Evolutionary conservation across 2,329 filamentous ascomycete species (phyloP).

Genomic region (Rutstroemia sp.): DNA sequence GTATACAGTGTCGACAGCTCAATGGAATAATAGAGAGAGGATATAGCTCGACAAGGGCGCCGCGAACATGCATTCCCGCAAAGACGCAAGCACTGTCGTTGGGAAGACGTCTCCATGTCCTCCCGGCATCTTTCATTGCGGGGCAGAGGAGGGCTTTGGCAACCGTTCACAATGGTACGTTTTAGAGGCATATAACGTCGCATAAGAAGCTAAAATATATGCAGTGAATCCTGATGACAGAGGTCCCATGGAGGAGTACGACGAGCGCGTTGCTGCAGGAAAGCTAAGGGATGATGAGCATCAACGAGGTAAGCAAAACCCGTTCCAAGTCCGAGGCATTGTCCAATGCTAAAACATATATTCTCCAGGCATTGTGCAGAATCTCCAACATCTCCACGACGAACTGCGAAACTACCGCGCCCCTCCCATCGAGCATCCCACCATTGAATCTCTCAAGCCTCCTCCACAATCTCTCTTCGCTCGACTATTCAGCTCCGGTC

Average conservation of each 20-base stretch:
- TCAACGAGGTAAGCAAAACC: slow-evolving; percentile 61
- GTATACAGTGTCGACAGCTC: neutral
- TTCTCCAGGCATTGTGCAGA: slow-evolving; percentile 70
- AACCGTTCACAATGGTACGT: slow-evolving; percentile 25
- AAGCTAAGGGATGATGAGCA: slow-evolving; percentile 79
- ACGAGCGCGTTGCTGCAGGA: slow-evolving; percentile 67
- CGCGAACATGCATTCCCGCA: neutral
- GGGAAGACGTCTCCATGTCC: slow-evolving; percentile 6
- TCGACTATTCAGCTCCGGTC: slow-evolving; percentile 50
- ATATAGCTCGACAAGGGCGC: neutral
- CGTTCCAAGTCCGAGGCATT: neutral
- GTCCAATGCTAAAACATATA: slow-evolving; percentile 10
- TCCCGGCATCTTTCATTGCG: slow-evolving; percentile 24
- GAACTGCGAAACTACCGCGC: slow-evolving; percentile 69
- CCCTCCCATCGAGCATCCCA: slow-evolving; percentile 69
- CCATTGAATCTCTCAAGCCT: slow-evolving; percentile 59
- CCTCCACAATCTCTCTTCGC: slow-evolving; percentile 46
- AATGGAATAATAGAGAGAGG: neutral
- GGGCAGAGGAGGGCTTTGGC: slow-evolving; percentile 25
- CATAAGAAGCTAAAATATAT: neutral
- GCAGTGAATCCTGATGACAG: slow-evolving; percentile 24
- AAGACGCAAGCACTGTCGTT: neutral
- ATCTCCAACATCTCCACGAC: slow-evolving; percentile 81
- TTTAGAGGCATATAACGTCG: neutral
- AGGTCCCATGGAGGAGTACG: slow-evolving; percentile 84